phyloP scores from a whole-genome alignment of 1,139 yeast species.

The Diutina neorugosa region DNA sequence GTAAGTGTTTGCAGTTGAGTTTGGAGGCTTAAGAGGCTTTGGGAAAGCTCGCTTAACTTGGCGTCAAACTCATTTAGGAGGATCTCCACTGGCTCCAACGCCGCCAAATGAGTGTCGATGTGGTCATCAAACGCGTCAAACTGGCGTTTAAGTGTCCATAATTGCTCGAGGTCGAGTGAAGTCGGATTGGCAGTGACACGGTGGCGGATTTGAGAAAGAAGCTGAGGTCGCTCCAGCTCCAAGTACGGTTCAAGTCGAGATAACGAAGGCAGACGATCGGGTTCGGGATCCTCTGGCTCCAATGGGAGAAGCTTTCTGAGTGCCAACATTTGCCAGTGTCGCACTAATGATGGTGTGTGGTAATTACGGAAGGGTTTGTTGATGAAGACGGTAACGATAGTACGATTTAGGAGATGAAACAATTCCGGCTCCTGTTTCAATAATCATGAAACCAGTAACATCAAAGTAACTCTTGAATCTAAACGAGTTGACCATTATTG shows the following conservation, averaged over 20 bases:
- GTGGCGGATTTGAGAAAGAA: background rate
- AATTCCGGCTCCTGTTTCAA: no score
- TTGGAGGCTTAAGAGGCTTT: conserved; percentile 47
- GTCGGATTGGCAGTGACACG: background rate
- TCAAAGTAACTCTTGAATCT: no score
- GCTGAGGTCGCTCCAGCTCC: background rate
- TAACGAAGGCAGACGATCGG: background rate
- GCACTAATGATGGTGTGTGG: background rate
- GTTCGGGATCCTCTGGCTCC: background rate
- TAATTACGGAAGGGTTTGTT: no score
- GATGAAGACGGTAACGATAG: background rate
- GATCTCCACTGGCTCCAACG: conserved; percentile 21
- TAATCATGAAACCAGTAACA: background rate
- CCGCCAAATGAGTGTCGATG: background rate
- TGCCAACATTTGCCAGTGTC: background rate
- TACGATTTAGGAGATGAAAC: background rate
- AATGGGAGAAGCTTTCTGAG: background rate
- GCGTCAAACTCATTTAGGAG: conserved; percentile 40
- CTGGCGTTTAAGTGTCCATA: background rate
- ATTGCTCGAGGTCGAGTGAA: background rate
- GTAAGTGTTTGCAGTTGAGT: conserved; percentile 30
- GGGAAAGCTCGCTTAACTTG: conserved; percentile 47
- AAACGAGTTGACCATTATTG: no score
- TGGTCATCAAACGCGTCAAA: background rate
- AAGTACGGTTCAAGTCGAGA: background rate